Evolutionary conservation across 352 stramenopile genomes (phyloP).

Genomic region (Pythium aristosporum): DNA sequence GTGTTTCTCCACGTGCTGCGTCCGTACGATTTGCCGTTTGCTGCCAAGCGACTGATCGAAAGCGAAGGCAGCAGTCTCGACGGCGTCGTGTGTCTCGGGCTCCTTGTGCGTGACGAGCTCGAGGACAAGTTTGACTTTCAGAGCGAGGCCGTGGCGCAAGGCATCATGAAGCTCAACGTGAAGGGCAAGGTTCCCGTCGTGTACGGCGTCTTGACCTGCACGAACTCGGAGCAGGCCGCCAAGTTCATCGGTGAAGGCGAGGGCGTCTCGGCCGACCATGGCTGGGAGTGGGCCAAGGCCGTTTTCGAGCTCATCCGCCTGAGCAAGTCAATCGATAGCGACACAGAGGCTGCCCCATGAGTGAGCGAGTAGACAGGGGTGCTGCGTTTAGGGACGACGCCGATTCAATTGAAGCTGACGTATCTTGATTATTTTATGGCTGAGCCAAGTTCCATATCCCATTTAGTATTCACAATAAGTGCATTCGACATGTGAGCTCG

Average conservation of each 20-base stretch:
- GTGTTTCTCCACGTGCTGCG: constrained; percentile 18
- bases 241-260: constrained; percentile 23
- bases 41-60: constrained; percentile 22
- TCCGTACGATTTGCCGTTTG: constrained; percentile 26
- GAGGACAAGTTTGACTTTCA: constrained; percentile 25
- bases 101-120: constrained; percentile 23
- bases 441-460: too few relatives aligned
- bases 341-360: not conserved
- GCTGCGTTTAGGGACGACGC: too few relatives aligned
- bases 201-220: constrained; percentile 27
- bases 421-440: too few relatives aligned
- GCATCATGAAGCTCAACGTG: constrained; percentile 34
- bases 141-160: constrained; percentile 20
- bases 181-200: constrained; percentile 24
- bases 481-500: not conserved
- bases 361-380: not conserved
- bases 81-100: constrained; percentile 23
- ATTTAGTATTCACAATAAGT: not conserved
- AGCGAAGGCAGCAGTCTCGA: constrained; percentile 11
- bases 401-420: too few relatives aligned
- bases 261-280: constrained; percentile 25
- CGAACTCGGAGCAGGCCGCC: constrained; percentile 9
- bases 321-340: constrained; percentile 13
- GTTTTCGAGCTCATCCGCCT: constrained; percentile 26
- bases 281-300: constrained; percentile 30